Conservation (phyloP, 2,329 filamentous ascomycete species). For the Colletotrichum destructivum region DNA sequence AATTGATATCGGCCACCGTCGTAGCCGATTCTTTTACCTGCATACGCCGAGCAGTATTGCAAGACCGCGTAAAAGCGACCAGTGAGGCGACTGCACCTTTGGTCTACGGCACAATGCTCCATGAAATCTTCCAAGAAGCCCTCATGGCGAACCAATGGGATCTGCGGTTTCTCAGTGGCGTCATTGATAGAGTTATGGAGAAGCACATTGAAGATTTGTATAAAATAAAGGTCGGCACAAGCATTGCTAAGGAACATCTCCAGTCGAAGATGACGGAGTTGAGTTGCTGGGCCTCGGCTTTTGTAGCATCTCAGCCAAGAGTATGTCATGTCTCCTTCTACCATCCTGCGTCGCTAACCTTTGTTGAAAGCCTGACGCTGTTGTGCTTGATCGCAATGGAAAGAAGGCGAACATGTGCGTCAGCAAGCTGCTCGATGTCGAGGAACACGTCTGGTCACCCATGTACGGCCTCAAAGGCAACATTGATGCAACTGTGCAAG, state of each 20-base stretch:
- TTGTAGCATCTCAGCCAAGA: constrained; percentile 80
- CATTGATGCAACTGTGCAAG: constrained; percentile 96
- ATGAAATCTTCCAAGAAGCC: constrained; percentile 95
- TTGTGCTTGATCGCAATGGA: constrained; percentile 39
- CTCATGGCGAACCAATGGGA: constrained; percentile 89
- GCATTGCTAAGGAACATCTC: constrained; percentile 83
- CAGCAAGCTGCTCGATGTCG: constrained; percentile 94
- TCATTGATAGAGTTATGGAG: constrained; percentile 79
- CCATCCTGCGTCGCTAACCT: constrained; percentile 47
- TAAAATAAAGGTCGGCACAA: constrained; percentile 82
- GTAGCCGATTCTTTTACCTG: constrained; percentile 98
- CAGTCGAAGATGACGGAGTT: constrained; percentile 87
- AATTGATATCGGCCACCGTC: constrained; percentile 93
- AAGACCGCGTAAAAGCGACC: constrained; percentile 94
- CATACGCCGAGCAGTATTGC: constrained; percentile 89
- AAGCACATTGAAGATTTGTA: constrained; percentile 92
- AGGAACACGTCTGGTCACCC: constrained; percentile 98
- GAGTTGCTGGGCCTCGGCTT: constrained; percentile 85
- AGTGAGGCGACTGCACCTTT: constrained; percentile 84
- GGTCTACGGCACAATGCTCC: constrained; percentile 93
- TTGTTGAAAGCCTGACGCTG: constrained; percentile 38
- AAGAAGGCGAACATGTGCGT: constrained; percentile 84
- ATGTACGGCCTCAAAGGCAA: constrained; percentile 98
- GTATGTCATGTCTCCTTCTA: constrained; percentile 58
- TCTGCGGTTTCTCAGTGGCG: constrained; percentile 72